Percentiles rank a stretch among this genome's conserved stretches.
Evolutionary conservation across 306 rosid species (phyloP).

Genomic region (Medicago lupulina): DNA sequence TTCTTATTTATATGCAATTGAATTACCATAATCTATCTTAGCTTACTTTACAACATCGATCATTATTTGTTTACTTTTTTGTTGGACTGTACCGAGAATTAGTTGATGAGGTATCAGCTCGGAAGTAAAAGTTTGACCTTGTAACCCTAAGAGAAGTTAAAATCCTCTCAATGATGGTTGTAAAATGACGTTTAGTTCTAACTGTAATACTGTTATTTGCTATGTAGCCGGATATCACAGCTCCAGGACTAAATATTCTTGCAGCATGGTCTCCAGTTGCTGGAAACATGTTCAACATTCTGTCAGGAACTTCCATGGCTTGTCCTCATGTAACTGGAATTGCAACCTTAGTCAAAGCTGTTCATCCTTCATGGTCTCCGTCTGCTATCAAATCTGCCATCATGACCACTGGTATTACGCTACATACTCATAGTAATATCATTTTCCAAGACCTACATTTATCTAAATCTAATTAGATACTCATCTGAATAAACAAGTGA

Average conservation of each 20-base stretch:
- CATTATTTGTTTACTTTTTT: constrained; percentile 9
- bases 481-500: too few species aligned
- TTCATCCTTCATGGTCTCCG: constrained; percentile 85
- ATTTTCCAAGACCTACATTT: not conserved
- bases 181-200: not conserved
- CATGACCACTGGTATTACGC: constrained; percentile 75
- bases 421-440: not conserved
- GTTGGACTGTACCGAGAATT: constrained; percentile 29
- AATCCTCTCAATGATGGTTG: not conserved
- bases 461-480: too few species aligned
- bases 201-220: constrained; percentile 28
- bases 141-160: not conserved
- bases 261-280: constrained; percentile 92
- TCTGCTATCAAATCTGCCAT: constrained; percentile 88
- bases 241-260: constrained; percentile 87
- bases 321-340: constrained; percentile 90
- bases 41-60: not conserved
- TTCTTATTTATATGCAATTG: constrained; percentile 8
- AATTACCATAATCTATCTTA: constrained; percentile 11
- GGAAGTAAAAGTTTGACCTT: not conserved
- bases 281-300: constrained; percentile 63
- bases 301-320: constrained; percentile 90
- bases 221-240: constrained; percentile 79
- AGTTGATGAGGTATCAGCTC: not conserved
- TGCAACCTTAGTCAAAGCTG: constrained; percentile 81